Conservation (phyloP, 768 basidiomycete genomes). For the Psilocybe cyanescens region DNA sequence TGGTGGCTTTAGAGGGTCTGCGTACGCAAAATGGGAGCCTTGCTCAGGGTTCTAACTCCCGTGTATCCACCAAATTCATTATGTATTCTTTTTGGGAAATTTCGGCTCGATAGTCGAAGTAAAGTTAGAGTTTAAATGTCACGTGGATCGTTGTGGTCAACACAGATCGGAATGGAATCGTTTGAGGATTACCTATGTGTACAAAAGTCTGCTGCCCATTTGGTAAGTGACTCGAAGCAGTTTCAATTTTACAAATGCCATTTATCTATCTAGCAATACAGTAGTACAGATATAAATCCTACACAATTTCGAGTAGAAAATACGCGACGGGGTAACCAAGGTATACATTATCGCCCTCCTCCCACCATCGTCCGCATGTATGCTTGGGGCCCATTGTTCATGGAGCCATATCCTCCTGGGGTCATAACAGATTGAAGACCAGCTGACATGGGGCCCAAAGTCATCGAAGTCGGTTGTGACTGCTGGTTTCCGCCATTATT, state of each 20-base stretch:
- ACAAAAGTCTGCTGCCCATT: neutral
- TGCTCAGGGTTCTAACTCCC: neutral
- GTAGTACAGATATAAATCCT: slow-evolving; percentile 20
- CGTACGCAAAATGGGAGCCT: neutral
- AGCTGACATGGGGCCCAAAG: slow-evolving; percentile 48
- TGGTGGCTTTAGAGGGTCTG: neutral
- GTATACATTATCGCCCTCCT: slow-evolving; percentile 44
- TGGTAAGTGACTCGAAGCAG: no score
- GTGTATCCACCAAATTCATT: neutral
- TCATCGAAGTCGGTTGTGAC: slow-evolving; percentile 49
- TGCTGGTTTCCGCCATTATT: slow-evolving; percentile 35
- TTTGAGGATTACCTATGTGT: no score
- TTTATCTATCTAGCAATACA: slow-evolving; percentile 22
- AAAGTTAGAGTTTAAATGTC: slow-evolving; percentile 25
- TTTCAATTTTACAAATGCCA: neutral
- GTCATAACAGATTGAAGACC: slow-evolving; percentile 50
- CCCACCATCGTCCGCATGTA: slow-evolving; percentile 70
- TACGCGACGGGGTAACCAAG: slow-evolving; percentile 24
- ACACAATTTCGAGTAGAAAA: slow-evolving; percentile 22
- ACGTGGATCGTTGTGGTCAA: slow-evolving; percentile 16
- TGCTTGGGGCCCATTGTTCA: slow-evolving; percentile 56
- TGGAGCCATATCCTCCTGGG: slow-evolving; percentile 60
- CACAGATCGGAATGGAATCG: neutral
- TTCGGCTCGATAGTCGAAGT: slow-evolving; percentile 6
- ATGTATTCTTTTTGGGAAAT: neutral